Percentiles rank a stretch among this genome's conserved stretches.
Conservation (phyloP, 2,329 filamentous ascomycete species). For the Cryphonectria parasitica region DNA sequence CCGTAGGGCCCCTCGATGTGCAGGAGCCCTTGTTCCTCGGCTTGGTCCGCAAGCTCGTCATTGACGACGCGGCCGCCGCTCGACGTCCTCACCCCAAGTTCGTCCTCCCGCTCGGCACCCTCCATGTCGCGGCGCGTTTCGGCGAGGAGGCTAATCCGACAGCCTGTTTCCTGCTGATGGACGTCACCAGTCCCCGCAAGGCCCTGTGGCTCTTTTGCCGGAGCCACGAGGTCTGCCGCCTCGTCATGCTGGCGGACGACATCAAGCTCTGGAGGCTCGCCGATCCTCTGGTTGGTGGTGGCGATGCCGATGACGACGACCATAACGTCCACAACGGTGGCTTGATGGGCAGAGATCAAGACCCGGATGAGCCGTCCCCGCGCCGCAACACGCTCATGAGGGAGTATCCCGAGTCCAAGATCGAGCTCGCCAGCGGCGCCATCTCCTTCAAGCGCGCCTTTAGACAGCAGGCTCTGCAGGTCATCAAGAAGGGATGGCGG, state of each 20-base stretch:
- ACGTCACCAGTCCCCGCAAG: not conserved
- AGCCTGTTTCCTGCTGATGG: conserved; percentile 13
- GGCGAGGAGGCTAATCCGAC: not conserved
- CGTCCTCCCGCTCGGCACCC: conserved; percentile 21
- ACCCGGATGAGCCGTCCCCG: not conserved
- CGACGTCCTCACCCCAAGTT: not conserved
- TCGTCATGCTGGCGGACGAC: conserved; percentile 7
- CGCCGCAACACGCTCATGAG: not conserved
- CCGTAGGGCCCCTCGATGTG: not conserved
- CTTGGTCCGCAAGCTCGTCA: conserved; percentile 7
- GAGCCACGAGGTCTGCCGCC: not conserved
- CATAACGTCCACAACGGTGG: not conserved
- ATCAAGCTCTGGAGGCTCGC: conserved; percentile 2
- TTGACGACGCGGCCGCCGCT: not conserved
- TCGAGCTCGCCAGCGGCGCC: not conserved
- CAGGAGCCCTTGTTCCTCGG: not conserved
- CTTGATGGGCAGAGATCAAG: not conserved
- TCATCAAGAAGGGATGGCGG: conserved; percentile 18
- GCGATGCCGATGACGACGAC: not conserved
- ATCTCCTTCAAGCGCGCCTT: not conserved
- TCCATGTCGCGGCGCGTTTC: not conserved
- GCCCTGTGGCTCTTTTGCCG: conserved; percentile 11
- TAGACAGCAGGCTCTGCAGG: not conserved
- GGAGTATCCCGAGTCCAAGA: conserved; percentile 2
- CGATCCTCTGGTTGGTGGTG: too few species aligned